Evolutionary conservation across 179 eudicot species (phyloP).

Genomic region (Spinacia oleracea): DNA sequence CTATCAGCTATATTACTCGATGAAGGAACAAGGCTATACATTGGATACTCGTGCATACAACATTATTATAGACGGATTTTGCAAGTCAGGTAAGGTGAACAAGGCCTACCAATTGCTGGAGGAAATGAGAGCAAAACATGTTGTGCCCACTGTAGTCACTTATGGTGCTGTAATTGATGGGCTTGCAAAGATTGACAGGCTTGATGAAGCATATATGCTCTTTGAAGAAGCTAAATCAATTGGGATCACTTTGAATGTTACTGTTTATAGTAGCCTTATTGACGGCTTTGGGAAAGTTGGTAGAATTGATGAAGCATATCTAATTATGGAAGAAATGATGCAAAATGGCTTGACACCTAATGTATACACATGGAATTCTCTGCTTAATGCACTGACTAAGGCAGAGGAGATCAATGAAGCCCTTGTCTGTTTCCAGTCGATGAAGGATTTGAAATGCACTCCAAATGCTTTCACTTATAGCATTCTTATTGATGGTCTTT

Average conservation of each 20-base stretch:
- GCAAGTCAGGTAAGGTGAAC: constrained; percentile 86
- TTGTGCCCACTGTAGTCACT: constrained; percentile 77
- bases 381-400: constrained; percentile 82
- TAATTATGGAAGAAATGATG: constrained; percentile 95
- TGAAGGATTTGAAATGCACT: constrained; percentile 73
- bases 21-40: constrained; percentile 84
- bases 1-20: constrained; percentile 57
- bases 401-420: constrained; percentile 94
- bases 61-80: constrained; percentile 84
- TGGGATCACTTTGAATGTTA: constrained; percentile 63
- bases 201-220: constrained; percentile 98
- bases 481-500: constrained; percentile 86
- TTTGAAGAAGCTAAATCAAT: constrained; percentile 94
- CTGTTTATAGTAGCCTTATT: constrained; percentile 81
- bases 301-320: constrained; percentile 90
- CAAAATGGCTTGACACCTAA: constrained; percentile 69
- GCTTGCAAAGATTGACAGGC: constrained; percentile 91
- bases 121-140: constrained; percentile 87
- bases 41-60: constrained; percentile 86
- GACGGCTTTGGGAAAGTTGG: constrained; percentile 97
- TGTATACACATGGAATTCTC: constrained; percentile 83
- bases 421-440: constrained; percentile 84
- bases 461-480: constrained; percentile 70
- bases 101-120: constrained; percentile 93
- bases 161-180: constrained; percentile 94